Conservation (phyloP, 2,329 filamentous ascomycete species). For the Penicillium crustosum region DNA sequence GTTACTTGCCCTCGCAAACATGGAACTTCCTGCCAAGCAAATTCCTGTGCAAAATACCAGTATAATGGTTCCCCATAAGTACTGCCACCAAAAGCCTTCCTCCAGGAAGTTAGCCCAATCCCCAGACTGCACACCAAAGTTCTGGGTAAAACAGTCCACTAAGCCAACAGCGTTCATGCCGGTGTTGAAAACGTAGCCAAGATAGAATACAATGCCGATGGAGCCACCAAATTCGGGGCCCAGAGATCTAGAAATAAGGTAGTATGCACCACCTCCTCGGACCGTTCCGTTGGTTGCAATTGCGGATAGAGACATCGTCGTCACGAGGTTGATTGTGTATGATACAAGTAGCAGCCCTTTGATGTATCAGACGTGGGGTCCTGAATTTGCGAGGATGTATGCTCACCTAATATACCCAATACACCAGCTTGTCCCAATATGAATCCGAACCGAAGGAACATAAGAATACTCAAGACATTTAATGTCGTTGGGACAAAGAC, state of each 20-base stretch:
- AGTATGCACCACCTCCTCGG: slow-evolving; percentile 83
- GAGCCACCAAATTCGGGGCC: slow-evolving; percentile 87
- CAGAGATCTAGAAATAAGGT: slow-evolving; percentile 79
- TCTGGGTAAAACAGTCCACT: slow-evolving; percentile 76
- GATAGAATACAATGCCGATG: slow-evolving; percentile 83
- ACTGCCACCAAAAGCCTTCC: slow-evolving; percentile 73
- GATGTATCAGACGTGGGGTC: slow-evolving; percentile 17
- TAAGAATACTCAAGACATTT: slow-evolving; percentile 85
- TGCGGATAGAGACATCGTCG: slow-evolving; percentile 80
- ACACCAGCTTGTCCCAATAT: slow-evolving; percentile 79
- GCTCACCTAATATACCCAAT: slow-evolving; percentile 72
- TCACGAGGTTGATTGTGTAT: slow-evolving; percentile 81
- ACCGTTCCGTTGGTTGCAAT: slow-evolving; percentile 90
- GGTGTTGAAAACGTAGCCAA: slow-evolving; percentile 86
- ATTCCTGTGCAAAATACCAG: slow-evolving; percentile 70
- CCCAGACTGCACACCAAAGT: slow-evolving; percentile 62
- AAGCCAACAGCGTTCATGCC: slow-evolving; percentile 85
- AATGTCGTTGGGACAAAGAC: slow-evolving; percentile 87
- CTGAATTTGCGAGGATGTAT: background rate
- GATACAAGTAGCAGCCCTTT: slow-evolving; percentile 69
- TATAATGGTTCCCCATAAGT: slow-evolving; percentile 71
- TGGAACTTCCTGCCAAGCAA: slow-evolving; percentile 74
- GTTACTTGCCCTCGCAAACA: slow-evolving; percentile 79
- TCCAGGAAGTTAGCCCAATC: slow-evolving; percentile 62
- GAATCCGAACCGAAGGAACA: slow-evolving; percentile 87